Evolutionary conservation across 768 basidiomycete genomes (phyloP), one percentile per base, ranked within the genome.

Genomic region (Tubosaeta brunneosetosa): DNA sequence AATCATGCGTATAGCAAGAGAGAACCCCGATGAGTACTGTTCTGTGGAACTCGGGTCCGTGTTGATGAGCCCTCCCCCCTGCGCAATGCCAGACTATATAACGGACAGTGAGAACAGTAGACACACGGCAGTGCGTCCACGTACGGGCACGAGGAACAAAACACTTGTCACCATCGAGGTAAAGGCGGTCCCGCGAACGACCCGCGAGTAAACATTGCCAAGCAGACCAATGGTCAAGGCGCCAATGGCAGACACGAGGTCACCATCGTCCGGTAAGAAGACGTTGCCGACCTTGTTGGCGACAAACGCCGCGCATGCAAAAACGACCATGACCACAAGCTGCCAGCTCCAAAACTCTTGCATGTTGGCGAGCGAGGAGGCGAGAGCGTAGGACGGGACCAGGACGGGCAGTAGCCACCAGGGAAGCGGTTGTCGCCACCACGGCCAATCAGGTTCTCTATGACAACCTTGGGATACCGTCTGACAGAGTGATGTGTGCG

Each of bases 131-230:
- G 32, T 42, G 40, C 7, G 34, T 46, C 38, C 44, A 72, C 88
- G 66, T 66, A 92, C 91, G 44, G 91, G 91, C 11, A 94, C 91
- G 19, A 93, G 74, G 68, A 93, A 92, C 44, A 92, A 70, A n/a
- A 94, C 86, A n/a, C 88, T 88, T 3, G 91, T 88, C n/a, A 92
- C 87, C 88, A 92, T 94, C 11, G 86, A 83, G 0, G 89, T 91
- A 66, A 93, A 94, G 3, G 91, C 89, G 3, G 89, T 91, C 48
- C 89, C 90, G 27, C 83, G 76, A 52, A 84, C 74, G 16, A 86
- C 68, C 16, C 89, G 79, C 33, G 88, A 89, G 64, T 91, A 91
- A n/a, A 84, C 62, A 62, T 91, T 91, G 44, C 88, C 90, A 33
- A 90, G 76, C n/a, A 84, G 67, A 33, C 91, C 89, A 53, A 90